Evolutionary conservation across 225 moss, liverwort and hornwort genomes (phyloP).

Genomic region (Antitrichia curtipendula): DNA sequence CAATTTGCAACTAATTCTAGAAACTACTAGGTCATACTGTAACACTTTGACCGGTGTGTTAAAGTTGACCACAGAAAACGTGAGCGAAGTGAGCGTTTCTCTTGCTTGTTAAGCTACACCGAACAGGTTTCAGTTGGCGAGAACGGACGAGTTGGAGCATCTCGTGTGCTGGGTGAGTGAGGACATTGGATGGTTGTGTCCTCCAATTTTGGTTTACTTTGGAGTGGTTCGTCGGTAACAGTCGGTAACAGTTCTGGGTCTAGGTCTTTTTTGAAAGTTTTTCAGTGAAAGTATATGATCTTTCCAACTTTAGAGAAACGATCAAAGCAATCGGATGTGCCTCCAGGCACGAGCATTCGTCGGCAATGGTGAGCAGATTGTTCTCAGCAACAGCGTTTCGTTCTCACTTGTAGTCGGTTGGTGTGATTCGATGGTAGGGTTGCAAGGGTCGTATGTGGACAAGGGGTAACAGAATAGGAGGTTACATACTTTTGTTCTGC

Average conservation of each 20-base stretch:
- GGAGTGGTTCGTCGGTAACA: background rate
- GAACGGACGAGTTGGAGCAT: background rate
- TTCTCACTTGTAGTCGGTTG: background rate
- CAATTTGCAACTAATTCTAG: background rate
- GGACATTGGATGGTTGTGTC: background rate
- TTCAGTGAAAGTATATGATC: background rate
- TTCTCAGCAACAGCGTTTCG: background rate
- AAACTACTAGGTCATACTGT: background rate
- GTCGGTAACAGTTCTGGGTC: background rate
- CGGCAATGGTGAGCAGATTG: constrained; percentile 10
- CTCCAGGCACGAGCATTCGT: background rate
- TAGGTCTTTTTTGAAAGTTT: background rate
- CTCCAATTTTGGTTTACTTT: background rate
- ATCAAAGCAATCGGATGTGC: background rate
- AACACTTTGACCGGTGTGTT: background rate
- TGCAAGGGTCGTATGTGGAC: background rate
- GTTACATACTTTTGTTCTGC: background rate
- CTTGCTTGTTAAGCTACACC: background rate
- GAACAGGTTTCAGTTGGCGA: background rate
- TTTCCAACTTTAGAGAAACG: background rate
- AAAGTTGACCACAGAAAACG: background rate
- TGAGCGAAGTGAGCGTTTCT: background rate
- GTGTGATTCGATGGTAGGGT: background rate
- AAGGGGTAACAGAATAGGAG: background rate
- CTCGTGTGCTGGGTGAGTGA: background rate